Evolutionary conservation across 139 green algal genomes (phyloP).

Genomic region (Coccomyxa sp.): DNA sequence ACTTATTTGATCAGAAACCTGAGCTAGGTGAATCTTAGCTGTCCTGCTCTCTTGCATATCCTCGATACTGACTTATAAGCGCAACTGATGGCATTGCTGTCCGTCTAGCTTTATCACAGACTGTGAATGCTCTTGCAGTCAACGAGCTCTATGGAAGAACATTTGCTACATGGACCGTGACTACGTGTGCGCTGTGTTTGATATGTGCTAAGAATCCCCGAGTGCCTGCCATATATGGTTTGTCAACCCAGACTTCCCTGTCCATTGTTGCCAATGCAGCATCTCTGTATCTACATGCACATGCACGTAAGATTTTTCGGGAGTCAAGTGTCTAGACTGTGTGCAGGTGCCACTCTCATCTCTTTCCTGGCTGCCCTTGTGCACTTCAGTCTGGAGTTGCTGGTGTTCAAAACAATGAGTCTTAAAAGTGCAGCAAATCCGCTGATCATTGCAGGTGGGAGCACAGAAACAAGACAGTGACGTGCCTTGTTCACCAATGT

Average conservation of each 20-base stretch:
- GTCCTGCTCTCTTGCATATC: too few species aligned
- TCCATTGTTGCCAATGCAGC: neutral
- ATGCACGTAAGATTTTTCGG: neutral
- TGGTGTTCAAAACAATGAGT: conserved; percentile 69
- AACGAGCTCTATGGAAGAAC: conserved; percentile 70
- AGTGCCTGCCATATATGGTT: conserved; percentile 71
- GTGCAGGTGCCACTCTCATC: conserved; percentile 62
- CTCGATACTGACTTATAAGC: too few species aligned
- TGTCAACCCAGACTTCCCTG: too few species aligned
- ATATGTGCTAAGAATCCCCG: conserved; percentile 69
- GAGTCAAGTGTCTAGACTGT: neutral
- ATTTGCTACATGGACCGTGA: conserved; percentile 78
- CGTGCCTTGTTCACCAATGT: neutral
- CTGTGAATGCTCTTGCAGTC: conserved; percentile 44
- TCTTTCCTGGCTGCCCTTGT: conserved; percentile 74
- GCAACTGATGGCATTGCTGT: too few species aligned
- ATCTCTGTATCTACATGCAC: neutral
- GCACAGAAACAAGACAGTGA: neutral
- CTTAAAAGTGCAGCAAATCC: conserved; percentile 54
- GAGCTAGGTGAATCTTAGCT: conserved; percentile 38
- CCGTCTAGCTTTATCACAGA: neutral
- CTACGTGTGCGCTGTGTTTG: conserved; percentile 76
- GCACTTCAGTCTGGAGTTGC: conserved; percentile 68
- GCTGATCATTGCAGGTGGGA: conserved; percentile 61
- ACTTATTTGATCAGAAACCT: conserved; percentile 64